phyloP scores from a whole-genome alignment of 495 filamentous ascomycete species.

The Hypoxylon subgilvum region DNA sequence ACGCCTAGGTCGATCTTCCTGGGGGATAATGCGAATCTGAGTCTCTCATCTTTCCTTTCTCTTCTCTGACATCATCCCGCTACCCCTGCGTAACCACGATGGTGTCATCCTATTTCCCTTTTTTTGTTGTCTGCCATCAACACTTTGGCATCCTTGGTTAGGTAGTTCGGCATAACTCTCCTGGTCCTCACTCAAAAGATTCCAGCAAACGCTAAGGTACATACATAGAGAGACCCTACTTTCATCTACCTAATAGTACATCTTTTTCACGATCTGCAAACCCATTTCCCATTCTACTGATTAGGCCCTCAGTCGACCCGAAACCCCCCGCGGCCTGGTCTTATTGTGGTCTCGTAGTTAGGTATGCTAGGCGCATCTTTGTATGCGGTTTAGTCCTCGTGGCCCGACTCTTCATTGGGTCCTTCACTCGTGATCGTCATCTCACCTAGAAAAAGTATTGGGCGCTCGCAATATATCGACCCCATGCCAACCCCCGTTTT shows the following conservation, averaged over 20 bases:
- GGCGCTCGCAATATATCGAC: constrained; percentile 31
- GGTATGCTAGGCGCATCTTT: constrained; percentile 5
- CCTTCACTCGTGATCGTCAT: constrained; percentile 26
- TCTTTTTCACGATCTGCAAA: not conserved
- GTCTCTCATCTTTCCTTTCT: constrained; percentile 12
- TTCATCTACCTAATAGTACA: not conserved
- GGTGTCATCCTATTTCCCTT: constrained; percentile 26
- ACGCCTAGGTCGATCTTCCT: constrained; percentile 35
- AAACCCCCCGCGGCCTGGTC: constrained; percentile 1
- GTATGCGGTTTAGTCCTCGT: constrained; percentile 24
- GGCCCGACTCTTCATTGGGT: constrained; percentile 25
- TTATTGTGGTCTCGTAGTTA: constrained; percentile 4
- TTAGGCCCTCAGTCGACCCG: not conserved
- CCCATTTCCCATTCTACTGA: constrained; percentile 10
- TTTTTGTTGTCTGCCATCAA: constrained; percentile 2
- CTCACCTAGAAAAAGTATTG: constrained; percentile 27
- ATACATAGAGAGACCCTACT: not conserved
- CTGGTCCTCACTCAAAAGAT: not conserved
- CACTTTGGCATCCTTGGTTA: constrained; percentile 2
- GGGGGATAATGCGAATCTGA: constrained; percentile 19
- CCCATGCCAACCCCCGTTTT: constrained; percentile 26
- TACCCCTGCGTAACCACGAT: constrained; percentile 35
- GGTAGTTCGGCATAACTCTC: not conserved
- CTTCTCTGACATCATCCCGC: constrained; percentile 40
- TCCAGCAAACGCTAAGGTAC: no score